phyloP scores from a whole-genome alignment of 768 basidiomycete species.

The Lactarius hatsudake region DNA sequence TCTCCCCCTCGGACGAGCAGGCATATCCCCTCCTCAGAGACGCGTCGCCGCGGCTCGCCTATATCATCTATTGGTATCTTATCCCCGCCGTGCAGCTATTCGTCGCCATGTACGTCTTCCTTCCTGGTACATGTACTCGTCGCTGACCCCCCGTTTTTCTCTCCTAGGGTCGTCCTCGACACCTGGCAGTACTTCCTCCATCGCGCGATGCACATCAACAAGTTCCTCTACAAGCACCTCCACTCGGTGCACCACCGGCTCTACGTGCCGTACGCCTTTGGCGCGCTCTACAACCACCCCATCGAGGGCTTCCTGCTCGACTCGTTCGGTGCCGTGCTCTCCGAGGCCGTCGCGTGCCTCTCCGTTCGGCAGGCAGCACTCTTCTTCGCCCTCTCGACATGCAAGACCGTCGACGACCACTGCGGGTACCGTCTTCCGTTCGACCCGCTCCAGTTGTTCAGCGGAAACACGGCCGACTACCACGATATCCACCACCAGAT shows the following conservation, averaged over 20 bases:
- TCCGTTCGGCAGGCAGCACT: conserved; percentile 79
- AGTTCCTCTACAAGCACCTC: conserved; percentile 84
- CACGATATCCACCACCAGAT: conserved; percentile 97
- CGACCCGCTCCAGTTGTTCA: conserved; percentile 86
- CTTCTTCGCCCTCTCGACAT: conserved; percentile 77
- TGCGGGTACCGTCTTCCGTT: conserved; percentile 88
- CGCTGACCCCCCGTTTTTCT: not conserved
- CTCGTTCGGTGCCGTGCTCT: conserved; percentile 72
- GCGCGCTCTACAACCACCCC: conserved; percentile 96
- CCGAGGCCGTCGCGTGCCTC: conserved; percentile 67
- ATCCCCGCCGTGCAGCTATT: conserved; percentile 73
- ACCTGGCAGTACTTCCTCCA: conserved; percentile 99
- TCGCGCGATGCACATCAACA: conserved; percentile 86
- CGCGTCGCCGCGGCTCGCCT: conserved; percentile 44
- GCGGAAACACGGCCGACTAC: conserved; percentile 90
- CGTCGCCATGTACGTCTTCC: conserved; percentile 71
- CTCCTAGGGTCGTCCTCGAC: conserved; percentile 81
- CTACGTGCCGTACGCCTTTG: conserved; percentile 96
- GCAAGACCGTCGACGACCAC: conserved; percentile 96
- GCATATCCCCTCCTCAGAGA: conserved; percentile 34
- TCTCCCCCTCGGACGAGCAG: not conserved
- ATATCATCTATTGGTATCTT: conserved; percentile 90
- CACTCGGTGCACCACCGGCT: conserved; percentile 95
- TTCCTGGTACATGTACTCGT: not conserved
- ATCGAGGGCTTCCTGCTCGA: conserved; percentile 92